phyloP scores from a whole-genome alignment of 352 stramenopile genomes.

The Globisporangium nodosum region DNA sequence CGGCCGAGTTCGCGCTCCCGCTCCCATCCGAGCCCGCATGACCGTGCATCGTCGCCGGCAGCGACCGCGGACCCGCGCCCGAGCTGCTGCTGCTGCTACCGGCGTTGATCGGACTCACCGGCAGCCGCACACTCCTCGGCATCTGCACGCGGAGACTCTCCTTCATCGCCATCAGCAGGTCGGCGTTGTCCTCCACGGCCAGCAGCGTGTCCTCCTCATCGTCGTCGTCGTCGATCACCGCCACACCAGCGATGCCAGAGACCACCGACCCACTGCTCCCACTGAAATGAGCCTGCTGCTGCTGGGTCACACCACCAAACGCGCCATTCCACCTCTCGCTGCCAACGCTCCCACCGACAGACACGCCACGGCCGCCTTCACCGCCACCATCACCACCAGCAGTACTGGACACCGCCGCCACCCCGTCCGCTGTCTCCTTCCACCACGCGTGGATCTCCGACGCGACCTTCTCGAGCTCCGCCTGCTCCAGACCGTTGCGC shows the following conservation, averaged over 20 bases:
- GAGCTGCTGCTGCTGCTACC: too few relatives aligned
- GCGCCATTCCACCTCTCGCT: too few relatives aligned
- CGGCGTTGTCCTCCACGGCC: conserved; percentile 10
- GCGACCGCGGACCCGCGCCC: conserved; percentile 15
- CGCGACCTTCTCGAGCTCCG: conserved; percentile 59
- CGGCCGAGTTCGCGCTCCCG: background rate
- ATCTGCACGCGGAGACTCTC: conserved; percentile 7
- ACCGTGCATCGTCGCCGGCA: conserved; percentile 5
- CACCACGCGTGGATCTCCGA: conserved; percentile 74
- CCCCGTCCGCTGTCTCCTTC: conserved; percentile 41
- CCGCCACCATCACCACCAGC: background rate
- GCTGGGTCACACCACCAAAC: background rate
- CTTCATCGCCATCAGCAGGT: conserved; percentile 7
- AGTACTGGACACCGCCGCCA: background rate
- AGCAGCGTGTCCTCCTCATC: background rate
- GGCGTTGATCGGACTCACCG: conserved; percentile 43
- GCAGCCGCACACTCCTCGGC: conserved; percentile 11
- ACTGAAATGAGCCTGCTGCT: background rate
- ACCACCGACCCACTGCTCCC: background rate
- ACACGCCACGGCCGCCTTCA: background rate
- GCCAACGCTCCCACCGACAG: too few relatives aligned
- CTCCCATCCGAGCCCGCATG: background rate
- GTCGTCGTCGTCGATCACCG: conserved; percentile 5
- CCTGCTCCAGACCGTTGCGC: conserved; percentile 54
- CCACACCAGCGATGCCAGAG: background rate